Conservation (phyloP, 208 protist species). For the Leishmania amazonensis region DNA sequence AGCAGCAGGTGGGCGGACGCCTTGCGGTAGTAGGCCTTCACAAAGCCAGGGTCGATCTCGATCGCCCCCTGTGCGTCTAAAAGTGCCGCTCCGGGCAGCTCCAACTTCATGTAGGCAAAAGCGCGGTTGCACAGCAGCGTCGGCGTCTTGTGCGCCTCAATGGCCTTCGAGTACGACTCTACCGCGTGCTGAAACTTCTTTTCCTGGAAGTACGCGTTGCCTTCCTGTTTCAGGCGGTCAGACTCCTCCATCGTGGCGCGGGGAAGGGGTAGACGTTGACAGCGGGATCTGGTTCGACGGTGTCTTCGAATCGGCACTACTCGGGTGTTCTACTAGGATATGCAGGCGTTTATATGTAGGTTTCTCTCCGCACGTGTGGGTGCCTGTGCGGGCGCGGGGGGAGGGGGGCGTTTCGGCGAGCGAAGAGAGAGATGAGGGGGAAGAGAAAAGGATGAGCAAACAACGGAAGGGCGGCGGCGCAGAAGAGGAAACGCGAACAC, state of each 20-base stretch:
- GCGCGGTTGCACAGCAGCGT: conserved; percentile 94
- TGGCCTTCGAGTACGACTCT: conserved; percentile 90
- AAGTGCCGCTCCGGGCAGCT: conserved; percentile 93
- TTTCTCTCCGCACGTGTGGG: neutral
- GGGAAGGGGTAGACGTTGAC: conserved; percentile 4
- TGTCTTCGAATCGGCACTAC: neutral
- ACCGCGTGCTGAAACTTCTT: conserved; percentile 92
- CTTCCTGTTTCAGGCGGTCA: conserved; percentile 68
- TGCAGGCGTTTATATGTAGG: neutral
- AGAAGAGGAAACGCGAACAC: neutral
- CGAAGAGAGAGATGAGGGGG: neutral
- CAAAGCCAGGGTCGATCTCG: conserved; percentile 91
- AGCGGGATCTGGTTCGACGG: neutral
- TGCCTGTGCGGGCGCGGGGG: neutral
- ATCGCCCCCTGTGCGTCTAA: conserved; percentile 93
- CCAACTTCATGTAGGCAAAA: conserved; percentile 94
- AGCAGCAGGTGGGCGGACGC: conserved; percentile 94
- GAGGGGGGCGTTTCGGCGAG: neutral
- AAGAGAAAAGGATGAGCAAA: neutral
- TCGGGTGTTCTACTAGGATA: neutral
- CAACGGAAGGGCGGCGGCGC: neutral
- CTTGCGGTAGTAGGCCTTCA: conserved; percentile 98
- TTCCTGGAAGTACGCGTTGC: conserved; percentile 87
- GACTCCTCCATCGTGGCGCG: conserved; percentile 42
- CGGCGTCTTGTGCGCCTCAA: conserved; percentile 79